Evolutionary conservation across 495 filamentous ascomycete species (phyloP).

Genomic region (Penicillium dipodomyicola): DNA sequence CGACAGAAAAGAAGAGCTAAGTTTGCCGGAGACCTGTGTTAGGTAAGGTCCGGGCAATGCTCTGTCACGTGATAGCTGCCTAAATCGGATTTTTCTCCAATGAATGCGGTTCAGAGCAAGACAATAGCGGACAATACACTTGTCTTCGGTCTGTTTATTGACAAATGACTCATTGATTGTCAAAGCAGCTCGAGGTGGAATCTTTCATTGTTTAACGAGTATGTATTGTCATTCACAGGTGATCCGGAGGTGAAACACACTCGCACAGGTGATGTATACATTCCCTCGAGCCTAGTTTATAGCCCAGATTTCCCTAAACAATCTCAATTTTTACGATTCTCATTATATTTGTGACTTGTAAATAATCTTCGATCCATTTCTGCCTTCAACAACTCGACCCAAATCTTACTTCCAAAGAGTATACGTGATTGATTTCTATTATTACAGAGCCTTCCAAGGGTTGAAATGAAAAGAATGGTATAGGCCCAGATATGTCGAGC

Average conservation of each 20-base stretch:
- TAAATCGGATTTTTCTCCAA: slow-evolving; percentile 9
- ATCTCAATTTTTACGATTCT: neutral
- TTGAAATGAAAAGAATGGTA: neutral
- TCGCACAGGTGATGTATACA: neutral
- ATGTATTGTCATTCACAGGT: neutral
- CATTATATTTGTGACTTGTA: neutral
- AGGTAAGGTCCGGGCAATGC: slow-evolving; percentile 27
- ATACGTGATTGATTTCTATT: neutral
- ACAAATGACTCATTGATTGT: neutral
- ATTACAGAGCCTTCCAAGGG: neutral
- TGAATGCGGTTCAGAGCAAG: too few relatives aligned
- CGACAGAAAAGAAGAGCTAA: slow-evolving; percentile 30
- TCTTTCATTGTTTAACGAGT: neutral
- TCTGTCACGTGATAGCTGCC: slow-evolving; percentile 31
- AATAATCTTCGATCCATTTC: too few relatives aligned
- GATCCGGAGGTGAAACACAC: neutral
- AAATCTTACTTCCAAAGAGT: neutral
- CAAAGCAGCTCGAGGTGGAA: neutral
- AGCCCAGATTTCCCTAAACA: too few relatives aligned
- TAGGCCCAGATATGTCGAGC: neutral
- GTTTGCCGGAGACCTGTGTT: slow-evolving; percentile 26
- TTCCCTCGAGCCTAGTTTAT: neutral
- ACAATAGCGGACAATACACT: neutral
- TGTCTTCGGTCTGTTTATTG: neutral
- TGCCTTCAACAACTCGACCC: too few relatives aligned